A percentile compares a stretch with the other conserved stretches of the same genome.
These are phyloP conservation scores for Hypoxylon sp. DNA, from an alignment of 2,329 filamentous ascomycete species.

Conservation along the genomic window DNA sequence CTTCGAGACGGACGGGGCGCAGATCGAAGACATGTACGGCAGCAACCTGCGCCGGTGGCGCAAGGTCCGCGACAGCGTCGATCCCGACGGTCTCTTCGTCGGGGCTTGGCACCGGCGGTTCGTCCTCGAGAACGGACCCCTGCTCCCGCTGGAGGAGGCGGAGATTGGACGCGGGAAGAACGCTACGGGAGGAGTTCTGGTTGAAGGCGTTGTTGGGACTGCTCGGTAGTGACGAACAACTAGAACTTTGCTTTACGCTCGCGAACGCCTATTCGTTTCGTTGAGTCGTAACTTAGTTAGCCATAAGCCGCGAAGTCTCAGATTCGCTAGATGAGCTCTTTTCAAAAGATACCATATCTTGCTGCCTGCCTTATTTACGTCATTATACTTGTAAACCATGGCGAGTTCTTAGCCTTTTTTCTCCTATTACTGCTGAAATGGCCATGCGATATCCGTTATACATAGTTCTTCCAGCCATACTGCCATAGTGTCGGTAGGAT, in stretches of 20 bases:
- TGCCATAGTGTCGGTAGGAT: background rate
- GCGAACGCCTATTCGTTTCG: background rate
- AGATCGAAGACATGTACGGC: conserved; percentile 78
- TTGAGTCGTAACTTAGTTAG: background rate
- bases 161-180: conserved; percentile 41
- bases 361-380: background rate
- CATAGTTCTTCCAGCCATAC: background rate
- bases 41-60: conserved; percentile 75
- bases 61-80: conserved; percentile 74
- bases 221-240: conserved; percentile 23
- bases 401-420: background rate
- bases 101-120: conserved; percentile 88
- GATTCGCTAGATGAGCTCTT: background rate
- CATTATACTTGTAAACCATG: background rate
- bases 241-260: background rate
- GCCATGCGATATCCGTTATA: background rate
- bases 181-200: conserved; percentile 36
- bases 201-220: conserved; percentile 41
- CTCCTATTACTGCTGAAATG: background rate
- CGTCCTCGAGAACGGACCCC: conserved; percentile 60
- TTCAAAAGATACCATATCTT: background rate
- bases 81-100: conserved; percentile 88
- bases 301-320: background rate
- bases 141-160: conserved; percentile 51
- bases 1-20: conserved; percentile 72